These are phyloP conservation scores for Truncatella angustata DNA, from an alignment of 2,329 filamentous ascomycete genomes.

Conservation along the genomic window DNA sequence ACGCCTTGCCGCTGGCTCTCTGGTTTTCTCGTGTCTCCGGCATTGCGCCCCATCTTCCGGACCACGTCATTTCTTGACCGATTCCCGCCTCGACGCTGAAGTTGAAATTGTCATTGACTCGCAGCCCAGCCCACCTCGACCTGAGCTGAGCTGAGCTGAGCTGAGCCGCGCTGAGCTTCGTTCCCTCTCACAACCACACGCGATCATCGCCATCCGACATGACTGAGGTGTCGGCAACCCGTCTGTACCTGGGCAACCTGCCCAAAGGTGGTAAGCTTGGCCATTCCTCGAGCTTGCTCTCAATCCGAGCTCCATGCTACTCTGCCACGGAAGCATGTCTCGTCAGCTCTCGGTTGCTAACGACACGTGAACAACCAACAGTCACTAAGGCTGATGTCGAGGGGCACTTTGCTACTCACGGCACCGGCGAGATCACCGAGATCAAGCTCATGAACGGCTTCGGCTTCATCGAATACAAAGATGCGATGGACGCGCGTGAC, in stretches of 20 bases:
- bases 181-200: background rate
- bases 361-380: slow-evolving; percentile 12
- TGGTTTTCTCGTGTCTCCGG: background rate
- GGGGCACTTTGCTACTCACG: slow-evolving; percentile 91
- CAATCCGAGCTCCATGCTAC: slow-evolving; percentile 10
- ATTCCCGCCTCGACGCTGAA: no score
- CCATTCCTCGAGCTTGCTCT: slow-evolving; percentile 5
- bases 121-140: background rate
- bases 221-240: slow-evolving; percentile 88
- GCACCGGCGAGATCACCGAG: slow-evolving; percentile 95
- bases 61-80: background rate
- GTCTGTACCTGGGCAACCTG: slow-evolving; percentile 97
- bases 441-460: slow-evolving; percentile 99
- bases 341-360: background rate
- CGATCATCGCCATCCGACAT: slow-evolving; percentile 48
- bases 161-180: background rate
- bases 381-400: slow-evolving; percentile 93
- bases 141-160: background rate
- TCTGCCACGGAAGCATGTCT: slow-evolving; percentile 8
- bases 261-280: slow-evolving; percentile 80
- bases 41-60: background rate
- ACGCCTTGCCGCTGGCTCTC: background rate
- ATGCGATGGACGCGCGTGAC: slow-evolving; percentile 96
- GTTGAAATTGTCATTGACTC: background rate
- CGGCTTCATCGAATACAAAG: slow-evolving; percentile 99